Evolutionary conservation across 768 basidiomycete species (phyloP).

Genomic region (Mrakia gelida): DNA sequence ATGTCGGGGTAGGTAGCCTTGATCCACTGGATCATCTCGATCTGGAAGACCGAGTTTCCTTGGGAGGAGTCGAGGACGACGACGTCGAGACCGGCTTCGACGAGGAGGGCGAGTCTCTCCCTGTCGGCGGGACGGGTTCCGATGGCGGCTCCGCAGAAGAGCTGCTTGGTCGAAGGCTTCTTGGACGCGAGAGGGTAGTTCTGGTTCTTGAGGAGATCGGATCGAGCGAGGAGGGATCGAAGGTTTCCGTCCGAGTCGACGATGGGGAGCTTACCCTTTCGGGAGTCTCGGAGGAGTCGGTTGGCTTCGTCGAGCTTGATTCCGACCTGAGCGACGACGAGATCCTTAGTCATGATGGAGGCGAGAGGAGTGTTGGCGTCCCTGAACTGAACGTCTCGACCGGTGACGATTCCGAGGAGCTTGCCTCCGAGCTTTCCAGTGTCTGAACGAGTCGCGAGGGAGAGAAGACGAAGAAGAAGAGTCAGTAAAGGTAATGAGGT

Average conservation of each 20-base stretch:
- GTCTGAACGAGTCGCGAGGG: conserved; percentile 53
- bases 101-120: conserved; percentile 76
- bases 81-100: conserved; percentile 91
- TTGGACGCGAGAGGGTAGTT: conserved; percentile 93
- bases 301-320: conserved; percentile 90
- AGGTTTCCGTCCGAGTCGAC: conserved; percentile 64
- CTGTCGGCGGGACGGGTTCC: conserved; percentile 87
- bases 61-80: conserved; percentile 93
- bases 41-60: conserved; percentile 88
- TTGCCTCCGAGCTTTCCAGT: conserved; percentile 81
- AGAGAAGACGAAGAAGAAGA: conserved; percentile 35
- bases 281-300: conserved; percentile 86
- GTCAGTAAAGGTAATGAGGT: background rate
- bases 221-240: conserved; percentile 83
- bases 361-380: conserved; percentile 60
- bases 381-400: conserved; percentile 93
- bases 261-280: conserved; percentile 95
- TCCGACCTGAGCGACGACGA: conserved; percentile 81
- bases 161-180: conserved; percentile 82
- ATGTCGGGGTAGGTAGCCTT: conserved; percentile 77
- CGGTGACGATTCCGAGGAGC: conserved; percentile 92
- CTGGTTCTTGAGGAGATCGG: conserved; percentile 95
- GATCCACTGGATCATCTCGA: conserved; percentile 92
- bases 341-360: conserved; percentile 80
- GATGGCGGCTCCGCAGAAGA: conserved; percentile 91